Conservation (phyloP, 768 basidiomycete species). For the Panaeolus papilionaceus region DNA sequence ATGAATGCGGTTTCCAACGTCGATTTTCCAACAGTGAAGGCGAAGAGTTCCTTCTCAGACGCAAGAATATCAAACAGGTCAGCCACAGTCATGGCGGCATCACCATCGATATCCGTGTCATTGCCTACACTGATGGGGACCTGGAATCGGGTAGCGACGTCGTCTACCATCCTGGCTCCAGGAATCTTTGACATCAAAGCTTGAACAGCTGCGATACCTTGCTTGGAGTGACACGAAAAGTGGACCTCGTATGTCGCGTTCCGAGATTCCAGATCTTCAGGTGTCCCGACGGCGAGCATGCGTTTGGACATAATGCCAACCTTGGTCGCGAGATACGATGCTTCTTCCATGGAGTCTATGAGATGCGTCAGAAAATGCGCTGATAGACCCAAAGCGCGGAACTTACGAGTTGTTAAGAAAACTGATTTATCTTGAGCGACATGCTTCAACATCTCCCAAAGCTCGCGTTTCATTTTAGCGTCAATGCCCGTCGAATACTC, state of each 20-base stretch:
- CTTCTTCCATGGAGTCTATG: slow-evolving; percentile 40
- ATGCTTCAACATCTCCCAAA: slow-evolving; percentile 76
- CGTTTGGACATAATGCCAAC: slow-evolving; percentile 32
- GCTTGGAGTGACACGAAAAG: slow-evolving; percentile 57
- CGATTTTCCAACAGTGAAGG: slow-evolving; percentile 70
- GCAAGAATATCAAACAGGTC: not conserved
- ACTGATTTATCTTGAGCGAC: slow-evolving; percentile 73
- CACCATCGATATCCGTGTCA: slow-evolving; percentile 9
- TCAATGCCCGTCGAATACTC: slow-evolving; percentile 87
- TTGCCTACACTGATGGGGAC: slow-evolving; percentile 48
- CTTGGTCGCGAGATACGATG: slow-evolving; percentile 32
- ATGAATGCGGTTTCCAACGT: slow-evolving; percentile 77
- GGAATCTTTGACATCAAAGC: slow-evolving; percentile 58
- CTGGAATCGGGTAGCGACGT: slow-evolving; percentile 70
- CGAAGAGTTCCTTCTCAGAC: not conserved
- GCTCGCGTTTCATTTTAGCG: slow-evolving; percentile 82
- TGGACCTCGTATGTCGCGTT: slow-evolving; percentile 56
- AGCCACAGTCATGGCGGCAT: not conserved
- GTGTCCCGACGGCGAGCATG: slow-evolving; percentile 30
- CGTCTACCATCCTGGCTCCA: slow-evolving; percentile 59
- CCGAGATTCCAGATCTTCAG: slow-evolving; percentile 26
- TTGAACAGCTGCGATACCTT: slow-evolving; percentile 51
- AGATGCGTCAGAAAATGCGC: not conserved
- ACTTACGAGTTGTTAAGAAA: slow-evolving; percentile 73
- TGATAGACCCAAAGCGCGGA: slow-evolving; percentile 36